Conservation (phyloP, 2,329 filamentous ascomycete species). For the Eurotiales sp. region DNA sequence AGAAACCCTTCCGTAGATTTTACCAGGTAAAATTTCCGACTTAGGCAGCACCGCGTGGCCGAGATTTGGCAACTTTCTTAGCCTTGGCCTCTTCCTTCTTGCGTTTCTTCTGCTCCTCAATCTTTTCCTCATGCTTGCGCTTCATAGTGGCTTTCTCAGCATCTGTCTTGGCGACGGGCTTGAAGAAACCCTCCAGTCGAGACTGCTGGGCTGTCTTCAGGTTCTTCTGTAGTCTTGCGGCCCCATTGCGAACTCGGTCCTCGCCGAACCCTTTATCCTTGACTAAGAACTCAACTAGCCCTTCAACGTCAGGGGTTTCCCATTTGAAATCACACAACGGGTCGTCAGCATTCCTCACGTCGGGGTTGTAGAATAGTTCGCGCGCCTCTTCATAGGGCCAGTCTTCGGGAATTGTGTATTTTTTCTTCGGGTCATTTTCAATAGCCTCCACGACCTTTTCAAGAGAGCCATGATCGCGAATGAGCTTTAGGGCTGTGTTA, state of each 20-base stretch:
- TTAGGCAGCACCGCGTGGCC: constrained; percentile 65
- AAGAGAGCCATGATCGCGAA: constrained; percentile 83
- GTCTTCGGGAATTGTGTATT: constrained; percentile 86
- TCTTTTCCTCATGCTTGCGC: constrained; percentile 88
- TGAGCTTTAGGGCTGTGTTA: constrained; percentile 85
- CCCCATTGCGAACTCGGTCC: constrained; percentile 79
- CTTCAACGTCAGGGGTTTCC: constrained; percentile 88
- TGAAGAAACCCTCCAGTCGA: constrained; percentile 94
- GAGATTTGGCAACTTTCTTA: constrained; percentile 86
- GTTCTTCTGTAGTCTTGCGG: constrained; percentile 78
- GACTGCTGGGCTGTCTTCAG: constrained; percentile 88
- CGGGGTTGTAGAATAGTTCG: constrained; percentile 84
- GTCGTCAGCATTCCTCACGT: constrained; percentile 78
- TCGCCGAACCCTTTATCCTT: constrained; percentile 96
- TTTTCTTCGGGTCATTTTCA: constrained; percentile 70
- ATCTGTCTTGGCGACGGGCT: constrained; percentile 81
- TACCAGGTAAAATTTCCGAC: not conserved
- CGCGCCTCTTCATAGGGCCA: constrained; percentile 94
- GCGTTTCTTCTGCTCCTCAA: constrained; percentile 92
- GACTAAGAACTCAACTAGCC: constrained; percentile 83
- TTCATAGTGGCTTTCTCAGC: constrained; percentile 81
- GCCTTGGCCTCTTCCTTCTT: constrained; percentile 91
- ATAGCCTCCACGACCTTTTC: constrained; percentile 83
- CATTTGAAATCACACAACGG: constrained; percentile 95
- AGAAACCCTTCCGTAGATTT: too few species aligned